Evolutionary conservation across 306 rosid species (phyloP).

Genomic region (Acacia acuminata): DNA sequence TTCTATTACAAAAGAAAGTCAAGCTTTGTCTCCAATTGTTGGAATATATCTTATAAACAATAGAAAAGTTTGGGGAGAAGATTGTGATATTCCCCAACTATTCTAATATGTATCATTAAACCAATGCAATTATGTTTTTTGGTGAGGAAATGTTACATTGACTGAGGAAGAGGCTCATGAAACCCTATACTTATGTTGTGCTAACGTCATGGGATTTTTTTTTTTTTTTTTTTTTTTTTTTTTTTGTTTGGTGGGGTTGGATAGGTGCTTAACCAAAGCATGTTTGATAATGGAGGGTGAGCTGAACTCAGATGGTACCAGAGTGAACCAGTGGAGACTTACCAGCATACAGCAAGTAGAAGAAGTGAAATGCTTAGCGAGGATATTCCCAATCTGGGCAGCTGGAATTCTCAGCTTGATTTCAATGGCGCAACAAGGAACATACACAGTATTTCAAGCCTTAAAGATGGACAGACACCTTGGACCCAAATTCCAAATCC

Average conservation of each 20-base stretch:
- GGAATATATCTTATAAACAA: too few relatives aligned
- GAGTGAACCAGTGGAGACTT: slow-evolving; percentile 50
- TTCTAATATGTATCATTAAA: too few relatives aligned
- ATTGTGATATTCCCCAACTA: too few relatives aligned
- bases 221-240: too few relatives aligned
- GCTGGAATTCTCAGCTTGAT: slow-evolving; percentile 50
- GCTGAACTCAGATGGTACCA: slow-evolving; percentile 47
- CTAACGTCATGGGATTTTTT: too few relatives aligned
- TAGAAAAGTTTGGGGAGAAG: too few relatives aligned
- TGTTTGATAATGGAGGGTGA: slow-evolving; percentile 55
- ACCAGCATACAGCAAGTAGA: slow-evolving; percentile 67
- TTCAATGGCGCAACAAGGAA: slow-evolving; percentile 50
- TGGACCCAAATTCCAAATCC: slow-evolving; percentile 67
- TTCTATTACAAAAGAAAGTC: neutral
- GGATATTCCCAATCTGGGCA: slow-evolving; percentile 57
- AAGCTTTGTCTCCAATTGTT: neutral
- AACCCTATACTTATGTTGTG: too few relatives aligned
- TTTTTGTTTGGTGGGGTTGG: too few relatives aligned
- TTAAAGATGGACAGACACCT: slow-evolving; percentile 68
- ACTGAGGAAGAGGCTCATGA: too few relatives aligned
- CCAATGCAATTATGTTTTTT: too few relatives aligned
- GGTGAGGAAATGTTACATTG: too few relatives aligned
- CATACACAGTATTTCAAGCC: slow-evolving; percentile 68
- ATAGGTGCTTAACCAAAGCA: slow-evolving; percentile 59
- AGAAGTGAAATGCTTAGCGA: slow-evolving; percentile 55